These are phyloP conservation scores for Plectranthus barbatus DNA, from an alignment of 257 asterid species.

Conservation along the genomic window DNA sequence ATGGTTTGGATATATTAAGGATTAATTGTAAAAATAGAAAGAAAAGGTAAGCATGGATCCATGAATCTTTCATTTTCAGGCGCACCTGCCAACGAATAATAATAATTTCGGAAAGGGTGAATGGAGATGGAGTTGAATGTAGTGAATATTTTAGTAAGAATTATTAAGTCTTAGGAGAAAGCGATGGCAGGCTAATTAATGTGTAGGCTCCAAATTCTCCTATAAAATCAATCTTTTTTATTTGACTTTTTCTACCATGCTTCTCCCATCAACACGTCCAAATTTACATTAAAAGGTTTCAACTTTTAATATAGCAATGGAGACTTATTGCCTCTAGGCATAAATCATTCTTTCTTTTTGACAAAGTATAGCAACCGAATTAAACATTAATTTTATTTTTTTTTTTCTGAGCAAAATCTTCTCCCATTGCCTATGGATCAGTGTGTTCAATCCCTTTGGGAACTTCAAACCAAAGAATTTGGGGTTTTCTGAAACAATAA, in stretches of 20 bases:
- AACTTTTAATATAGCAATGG: too few species aligned
- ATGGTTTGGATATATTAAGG: too few species aligned
- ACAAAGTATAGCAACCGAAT: constrained; percentile 17
- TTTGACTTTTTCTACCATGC: neutral
- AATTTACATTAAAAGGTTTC: too few species aligned
- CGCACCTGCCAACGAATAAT: neutral
- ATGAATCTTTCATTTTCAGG: neutral
- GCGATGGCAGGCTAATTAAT: too few species aligned
- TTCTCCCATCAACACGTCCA: too few species aligned
- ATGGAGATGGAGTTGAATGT: neutral
- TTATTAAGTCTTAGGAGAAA: too few species aligned
- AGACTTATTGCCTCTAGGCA: too few species aligned
- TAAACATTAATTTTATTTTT: too few species aligned
- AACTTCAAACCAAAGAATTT: constrained; percentile 88
- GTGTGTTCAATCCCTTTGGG: constrained; percentile 63
- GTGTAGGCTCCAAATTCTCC: too few species aligned
- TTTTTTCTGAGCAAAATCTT: constrained; percentile 15
- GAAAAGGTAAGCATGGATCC: too few species aligned
- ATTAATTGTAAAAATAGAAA: too few species aligned
- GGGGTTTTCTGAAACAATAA: constrained; percentile 15
- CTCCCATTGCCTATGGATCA: neutral
- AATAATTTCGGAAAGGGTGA: neutral
- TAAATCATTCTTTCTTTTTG: neutral
- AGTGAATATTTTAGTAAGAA: neutral
- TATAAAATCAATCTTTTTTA: too few species aligned